phyloP scores from a whole-genome alignment of 805 yeast species.

The Blastobotrys americana region DNA sequence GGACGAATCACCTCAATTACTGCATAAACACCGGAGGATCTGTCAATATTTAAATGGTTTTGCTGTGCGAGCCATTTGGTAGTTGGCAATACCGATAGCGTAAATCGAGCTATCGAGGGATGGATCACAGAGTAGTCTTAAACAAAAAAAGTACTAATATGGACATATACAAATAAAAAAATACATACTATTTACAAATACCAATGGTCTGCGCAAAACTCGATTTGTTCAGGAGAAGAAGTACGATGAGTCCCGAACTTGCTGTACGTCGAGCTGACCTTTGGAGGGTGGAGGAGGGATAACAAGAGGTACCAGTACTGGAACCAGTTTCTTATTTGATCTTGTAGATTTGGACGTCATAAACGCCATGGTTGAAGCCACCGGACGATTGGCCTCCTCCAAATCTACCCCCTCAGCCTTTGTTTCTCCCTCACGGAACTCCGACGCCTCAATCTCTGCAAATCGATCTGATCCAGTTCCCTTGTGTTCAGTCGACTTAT shows the following conservation, averaged over 20 bases:
- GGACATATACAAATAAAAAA: no score
- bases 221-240: conserved; percentile 52
- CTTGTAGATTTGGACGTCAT: conserved; percentile 4
- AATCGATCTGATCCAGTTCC: conserved; percentile 28
- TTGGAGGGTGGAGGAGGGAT: conserved; percentile 68
- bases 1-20: conserved; percentile 66
- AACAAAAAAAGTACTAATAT: no score
- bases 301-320: conserved; percentile 57
- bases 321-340: conserved; percentile 20
- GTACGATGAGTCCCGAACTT: conserved; percentile 65
- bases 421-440: conserved; percentile 18
- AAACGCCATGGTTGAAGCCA: conserved; percentile 5
- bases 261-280: conserved; percentile 77
- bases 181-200: no score
- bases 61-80: no score
- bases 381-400: background rate
- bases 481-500: conserved; percentile 28
- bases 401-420: conserved; percentile 22
- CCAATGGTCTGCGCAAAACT: no score
- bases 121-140: no score
- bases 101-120: no score
- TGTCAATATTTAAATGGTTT: no score
- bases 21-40: no score
- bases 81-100: no score
- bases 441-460: background rate